Evolutionary conservation across 768 basidiomycete species (phyloP).

Genomic region (Brasilioporus rufonigricans): DNA sequence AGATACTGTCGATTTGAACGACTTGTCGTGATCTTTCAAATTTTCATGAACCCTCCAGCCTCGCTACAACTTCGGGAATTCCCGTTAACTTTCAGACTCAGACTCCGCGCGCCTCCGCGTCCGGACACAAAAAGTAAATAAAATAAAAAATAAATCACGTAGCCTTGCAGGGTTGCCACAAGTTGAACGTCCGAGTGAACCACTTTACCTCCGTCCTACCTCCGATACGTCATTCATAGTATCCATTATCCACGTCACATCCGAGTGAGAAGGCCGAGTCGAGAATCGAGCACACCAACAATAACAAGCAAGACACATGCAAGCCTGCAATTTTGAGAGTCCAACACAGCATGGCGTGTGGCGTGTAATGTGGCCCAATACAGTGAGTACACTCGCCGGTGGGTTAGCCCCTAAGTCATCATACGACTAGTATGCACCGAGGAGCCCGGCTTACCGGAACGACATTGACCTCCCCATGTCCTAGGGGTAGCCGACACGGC

Average conservation of each 20-base stretch:
- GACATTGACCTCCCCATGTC: background rate
- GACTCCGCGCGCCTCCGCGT: constrained; percentile 17
- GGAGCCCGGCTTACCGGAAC: background rate
- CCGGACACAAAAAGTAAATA: background rate
- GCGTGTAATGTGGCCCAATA: background rate
- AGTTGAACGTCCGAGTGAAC: too few relatives aligned
- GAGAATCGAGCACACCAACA: too few relatives aligned
- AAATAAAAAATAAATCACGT: background rate
- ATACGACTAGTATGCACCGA: background rate
- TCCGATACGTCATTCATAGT: background rate
- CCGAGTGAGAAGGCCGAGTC: too few relatives aligned
- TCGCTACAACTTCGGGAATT: constrained; percentile 13
- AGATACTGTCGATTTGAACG: background rate
- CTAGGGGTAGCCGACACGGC: background rate
- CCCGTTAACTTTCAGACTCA: constrained; percentile 16
- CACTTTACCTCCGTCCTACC: background rate
- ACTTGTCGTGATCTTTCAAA: constrained; percentile 9
- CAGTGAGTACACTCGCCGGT: background rate
- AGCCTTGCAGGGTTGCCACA: too few relatives aligned
- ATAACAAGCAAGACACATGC: background rate
- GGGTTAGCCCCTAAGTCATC: background rate
- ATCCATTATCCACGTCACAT: background rate
- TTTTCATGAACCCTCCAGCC: constrained; percentile 14
- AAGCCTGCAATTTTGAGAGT: background rate
- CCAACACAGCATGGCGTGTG: background rate